Evolutionary conservation across 345 rosid genomes (phyloP).

Genomic region (Rhodomyrtus tomentosa): DNA sequence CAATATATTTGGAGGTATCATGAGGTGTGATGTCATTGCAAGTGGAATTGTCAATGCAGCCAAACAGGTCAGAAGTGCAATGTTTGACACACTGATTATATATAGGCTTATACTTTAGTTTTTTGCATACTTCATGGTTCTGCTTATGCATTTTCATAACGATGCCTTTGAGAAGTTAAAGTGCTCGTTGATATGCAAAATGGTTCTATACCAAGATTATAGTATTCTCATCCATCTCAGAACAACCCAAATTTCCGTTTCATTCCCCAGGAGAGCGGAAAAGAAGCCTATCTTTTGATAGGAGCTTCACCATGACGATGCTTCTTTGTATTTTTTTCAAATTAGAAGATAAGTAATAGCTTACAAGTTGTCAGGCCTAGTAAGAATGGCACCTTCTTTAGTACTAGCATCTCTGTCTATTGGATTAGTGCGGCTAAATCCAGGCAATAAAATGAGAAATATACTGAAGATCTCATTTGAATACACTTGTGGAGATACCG

Average conservation of each 20-base stretch:
- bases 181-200: neutral
- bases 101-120: neutral
- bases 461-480: neutral
- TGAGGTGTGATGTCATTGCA: slow-evolving; percentile 98
- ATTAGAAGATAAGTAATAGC: neutral
- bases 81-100: neutral
- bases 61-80: slow-evolving; percentile 49
- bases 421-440: neutral
- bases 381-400: neutral
- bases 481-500: neutral
- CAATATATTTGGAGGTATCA: slow-evolving; percentile 97
- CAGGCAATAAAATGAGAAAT: neutral
- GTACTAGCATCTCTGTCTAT: neutral
- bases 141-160: neutral
- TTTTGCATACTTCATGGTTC: neutral
- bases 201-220: neutral
- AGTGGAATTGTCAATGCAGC: slow-evolving; percentile 99
- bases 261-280: neutral
- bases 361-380: neutral
- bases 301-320: neutral
- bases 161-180: neutral
- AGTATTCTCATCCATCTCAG: neutral
- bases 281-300: neutral
- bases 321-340: neutral
- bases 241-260: neutral